Percentiles rank a stretch among this genome's conserved stretches.
Evolutionary conservation across 352 stramenopile genomes (phyloP).

Genomic region (Blastocystis sp.): DNA sequence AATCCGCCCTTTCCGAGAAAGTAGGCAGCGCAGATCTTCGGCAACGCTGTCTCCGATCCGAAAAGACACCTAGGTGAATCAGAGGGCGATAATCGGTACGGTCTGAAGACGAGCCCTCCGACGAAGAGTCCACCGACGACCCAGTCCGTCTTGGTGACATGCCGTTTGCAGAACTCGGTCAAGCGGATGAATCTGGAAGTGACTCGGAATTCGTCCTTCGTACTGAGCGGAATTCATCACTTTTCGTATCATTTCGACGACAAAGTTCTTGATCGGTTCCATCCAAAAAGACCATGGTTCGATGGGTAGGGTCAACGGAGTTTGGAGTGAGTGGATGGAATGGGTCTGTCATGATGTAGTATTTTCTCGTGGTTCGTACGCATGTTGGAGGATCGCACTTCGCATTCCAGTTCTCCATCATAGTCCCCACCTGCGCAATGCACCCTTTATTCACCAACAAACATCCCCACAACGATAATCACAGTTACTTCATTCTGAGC

Average conservation of each 20-base stretch:
- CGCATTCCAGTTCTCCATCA: too few relatives aligned
- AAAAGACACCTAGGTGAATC: not conserved
- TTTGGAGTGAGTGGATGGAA: too few relatives aligned
- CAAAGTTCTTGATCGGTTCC: not conserved
- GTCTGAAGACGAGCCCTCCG: constrained; percentile 9
- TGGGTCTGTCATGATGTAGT: too few relatives aligned
- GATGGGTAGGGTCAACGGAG: too few relatives aligned
- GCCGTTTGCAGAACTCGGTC: not conserved
- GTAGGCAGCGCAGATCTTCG: constrained; percentile 3
- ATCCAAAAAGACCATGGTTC: not conserved
- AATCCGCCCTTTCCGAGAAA: constrained; percentile 23
- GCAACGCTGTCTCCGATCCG: not conserved
- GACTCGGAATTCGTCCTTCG: not conserved
- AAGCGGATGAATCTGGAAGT: not conserved
- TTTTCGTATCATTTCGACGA: not conserved
- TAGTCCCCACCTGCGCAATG: too few relatives aligned
- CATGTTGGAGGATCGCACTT: too few relatives aligned
- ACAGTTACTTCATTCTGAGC: constrained; percentile 83
- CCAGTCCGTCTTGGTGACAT: constrained; percentile 12
- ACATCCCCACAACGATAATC: too few relatives aligned
- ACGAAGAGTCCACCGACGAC: not conserved
- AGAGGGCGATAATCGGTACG: not conserved
- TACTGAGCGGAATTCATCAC: constrained; percentile 22
- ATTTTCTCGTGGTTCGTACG: too few relatives aligned
- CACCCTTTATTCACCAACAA: too few relatives aligned